Percentiles rank a stretch among this genome's conserved stretches.
These are phyloP conservation scores for Boletus subparvulus DNA, from an alignment of 768 basidiomycete genomes.

Conservation along the genomic window DNA sequence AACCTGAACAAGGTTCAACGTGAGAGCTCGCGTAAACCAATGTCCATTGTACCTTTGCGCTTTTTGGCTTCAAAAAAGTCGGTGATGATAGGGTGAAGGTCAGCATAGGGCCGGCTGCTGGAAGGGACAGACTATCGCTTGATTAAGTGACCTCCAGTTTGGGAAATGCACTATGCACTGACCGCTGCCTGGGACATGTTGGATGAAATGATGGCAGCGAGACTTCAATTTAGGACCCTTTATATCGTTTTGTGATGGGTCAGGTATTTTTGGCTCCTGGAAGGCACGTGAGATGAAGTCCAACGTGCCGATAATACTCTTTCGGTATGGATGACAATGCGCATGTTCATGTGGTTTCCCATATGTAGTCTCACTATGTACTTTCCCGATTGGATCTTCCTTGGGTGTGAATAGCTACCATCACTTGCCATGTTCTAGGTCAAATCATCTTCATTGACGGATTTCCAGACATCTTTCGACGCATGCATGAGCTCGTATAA, in stretches of 20 bases:
- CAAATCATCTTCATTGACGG: slow-evolving; percentile 29
- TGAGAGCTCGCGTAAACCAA: background rate
- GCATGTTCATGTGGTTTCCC: background rate
- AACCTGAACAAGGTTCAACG: slow-evolving; percentile 38
- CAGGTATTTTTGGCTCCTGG: slow-evolving; percentile 3
- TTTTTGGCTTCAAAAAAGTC: slow-evolving; percentile 66
- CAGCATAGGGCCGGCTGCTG: slow-evolving; percentile 44
- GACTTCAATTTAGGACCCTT: no score
- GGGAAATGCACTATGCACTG: slow-evolving; percentile 18
- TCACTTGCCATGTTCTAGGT: slow-evolving; percentile 12
- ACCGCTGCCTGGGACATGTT: slow-evolving; percentile 42
- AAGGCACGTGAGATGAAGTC: background rate
- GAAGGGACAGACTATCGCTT: slow-evolving; percentile 40
- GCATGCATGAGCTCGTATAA: slow-evolving; percentile 94
- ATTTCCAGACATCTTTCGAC: slow-evolving; percentile 85
- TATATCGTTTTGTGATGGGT: background rate
- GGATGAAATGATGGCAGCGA: background rate
- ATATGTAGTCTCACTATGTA: slow-evolving; percentile 5
- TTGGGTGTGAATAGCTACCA: background rate
- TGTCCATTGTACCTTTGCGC: slow-evolving; percentile 46
- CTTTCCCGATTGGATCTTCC: background rate
- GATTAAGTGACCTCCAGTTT: background rate
- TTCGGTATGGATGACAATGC: background rate
- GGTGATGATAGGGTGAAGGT: slow-evolving; percentile 51
- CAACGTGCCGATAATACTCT: background rate